A percentile compares a stretch with the other conserved stretches of the same genome.
These are phyloP conservation scores for Trichosanthes cucumerina DNA, from an alignment of 306 rosid species.

Conservation along the genomic window DNA sequence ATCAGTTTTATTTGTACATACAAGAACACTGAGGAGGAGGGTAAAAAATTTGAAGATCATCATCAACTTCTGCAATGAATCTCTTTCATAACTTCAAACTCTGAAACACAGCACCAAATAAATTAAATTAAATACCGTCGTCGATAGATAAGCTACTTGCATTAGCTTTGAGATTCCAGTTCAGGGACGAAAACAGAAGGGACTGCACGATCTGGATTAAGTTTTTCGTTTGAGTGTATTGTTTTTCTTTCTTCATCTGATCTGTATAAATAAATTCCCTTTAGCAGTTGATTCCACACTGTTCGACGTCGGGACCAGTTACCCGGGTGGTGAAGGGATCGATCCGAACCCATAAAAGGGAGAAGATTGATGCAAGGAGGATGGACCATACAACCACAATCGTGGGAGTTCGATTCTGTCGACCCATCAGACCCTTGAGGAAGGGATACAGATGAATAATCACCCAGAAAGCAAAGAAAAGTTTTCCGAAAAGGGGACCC, in stretches of 20 bases:
- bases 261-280: not conserved
- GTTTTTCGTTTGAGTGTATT: not conserved
- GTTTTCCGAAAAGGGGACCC: slow-evolving; percentile 98
- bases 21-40: not conserved
- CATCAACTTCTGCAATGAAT: slow-evolving; percentile 1
- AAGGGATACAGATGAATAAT: slow-evolving; percentile 90
- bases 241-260: not conserved
- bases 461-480: slow-evolving; percentile 98
- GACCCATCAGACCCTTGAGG: slow-evolving; percentile 99
- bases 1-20: slow-evolving; percentile 11
- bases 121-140: not conserved
- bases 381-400: slow-evolving; percentile 92
- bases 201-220: not conserved
- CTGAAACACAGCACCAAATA: slow-evolving; percentile 1
- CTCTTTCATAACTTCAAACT: slow-evolving; percentile 6
- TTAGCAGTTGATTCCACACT: slow-evolving; percentile 96
- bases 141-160: not conserved
- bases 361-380: slow-evolving; percentile 91
- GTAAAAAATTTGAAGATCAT: not conserved
- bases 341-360: slow-evolving; percentile 78
- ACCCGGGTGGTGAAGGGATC: slow-evolving; percentile 87
- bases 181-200: not conserved
- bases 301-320: slow-evolving; percentile 75
- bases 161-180: not conserved
- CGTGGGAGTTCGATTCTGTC: slow-evolving; percentile 94